Conservation (phyloP, 176 grass and related monocot species). For the Thalia dealbata region DNA sequence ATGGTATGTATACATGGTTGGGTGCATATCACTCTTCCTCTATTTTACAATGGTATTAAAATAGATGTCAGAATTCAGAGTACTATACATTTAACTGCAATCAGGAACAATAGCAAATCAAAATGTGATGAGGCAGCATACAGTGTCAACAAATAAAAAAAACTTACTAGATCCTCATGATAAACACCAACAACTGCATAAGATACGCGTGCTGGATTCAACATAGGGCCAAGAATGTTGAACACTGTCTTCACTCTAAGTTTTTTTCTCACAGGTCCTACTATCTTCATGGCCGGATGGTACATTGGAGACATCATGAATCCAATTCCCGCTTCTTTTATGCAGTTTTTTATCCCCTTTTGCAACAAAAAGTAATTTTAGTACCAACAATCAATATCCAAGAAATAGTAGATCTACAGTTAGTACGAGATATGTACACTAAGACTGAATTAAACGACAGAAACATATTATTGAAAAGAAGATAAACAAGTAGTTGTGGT, state of each 20-base stretch:
- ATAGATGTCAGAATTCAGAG: too few species aligned
- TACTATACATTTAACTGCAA: too few species aligned
- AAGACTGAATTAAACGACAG: too few species aligned
- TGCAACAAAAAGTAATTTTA: conserved; percentile 20
- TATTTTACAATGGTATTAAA: too few species aligned
- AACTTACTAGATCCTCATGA: conserved; percentile 80
- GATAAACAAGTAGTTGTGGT: too few species aligned
- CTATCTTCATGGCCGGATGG: conserved; percentile 95
- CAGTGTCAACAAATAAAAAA: background rate
- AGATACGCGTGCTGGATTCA: conserved; percentile 86
- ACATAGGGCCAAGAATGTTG: conserved; percentile 88
- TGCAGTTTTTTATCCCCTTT: conserved; percentile 68
- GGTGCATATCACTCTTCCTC: too few species aligned
- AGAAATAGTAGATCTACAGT: background rate
- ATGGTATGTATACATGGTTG: too few species aligned
- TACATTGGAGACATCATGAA: conserved; percentile 99
- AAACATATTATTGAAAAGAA: too few species aligned
- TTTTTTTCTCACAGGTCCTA: conserved; percentile 76
- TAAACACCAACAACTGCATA: conserved; percentile 97
- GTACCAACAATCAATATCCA: background rate
- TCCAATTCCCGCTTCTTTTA: conserved; percentile 70
- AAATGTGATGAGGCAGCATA: background rate
- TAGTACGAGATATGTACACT: too few species aligned
- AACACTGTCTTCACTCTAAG: conserved; percentile 96
- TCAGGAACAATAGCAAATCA: background rate